These are phyloP conservation scores for Teratosphaeriaceae sp. DNA, from an alignment of 2,329 filamentous ascomycete species.

Conservation along the genomic window DNA sequence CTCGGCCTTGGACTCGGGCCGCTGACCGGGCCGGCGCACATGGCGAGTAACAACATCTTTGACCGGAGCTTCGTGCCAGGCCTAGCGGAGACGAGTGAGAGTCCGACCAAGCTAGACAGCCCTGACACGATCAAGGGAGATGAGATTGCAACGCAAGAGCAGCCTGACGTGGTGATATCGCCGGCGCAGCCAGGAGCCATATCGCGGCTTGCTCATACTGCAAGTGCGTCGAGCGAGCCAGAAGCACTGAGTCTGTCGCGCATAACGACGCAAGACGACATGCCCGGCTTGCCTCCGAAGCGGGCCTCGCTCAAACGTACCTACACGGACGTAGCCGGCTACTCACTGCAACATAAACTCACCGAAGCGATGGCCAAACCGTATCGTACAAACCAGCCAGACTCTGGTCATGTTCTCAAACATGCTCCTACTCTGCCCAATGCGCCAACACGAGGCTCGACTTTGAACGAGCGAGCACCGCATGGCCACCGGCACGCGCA, in stretches of 20 bases:
- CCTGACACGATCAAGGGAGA: conserved; percentile 7
- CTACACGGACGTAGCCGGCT: conserved; percentile 72
- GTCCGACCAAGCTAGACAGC: conserved; percentile 33
- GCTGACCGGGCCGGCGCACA: conserved; percentile 69
- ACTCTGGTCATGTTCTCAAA: conserved; percentile 29
- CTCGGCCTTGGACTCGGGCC: conserved; percentile 47
- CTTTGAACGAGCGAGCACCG: conserved; percentile 35
- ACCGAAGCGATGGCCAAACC: conserved; percentile 81
- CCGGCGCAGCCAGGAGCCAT: neutral
- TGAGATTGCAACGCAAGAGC: neutral
- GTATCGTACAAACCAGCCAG: conserved; percentile 55
- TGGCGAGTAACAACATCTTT: conserved; percentile 73
- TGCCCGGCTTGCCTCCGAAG: conserved; percentile 13
- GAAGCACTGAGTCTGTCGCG: conserved; percentile 51
- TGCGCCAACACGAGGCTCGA: conserved; percentile 27
- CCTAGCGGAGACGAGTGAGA: conserved; percentile 26
- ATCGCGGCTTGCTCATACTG: neutral
- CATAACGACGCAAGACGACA: conserved; percentile 11
- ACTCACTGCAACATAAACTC: conserved; percentile 72
- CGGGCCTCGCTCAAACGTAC: conserved; percentile 63
- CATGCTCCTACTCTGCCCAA: conserved; percentile 17
- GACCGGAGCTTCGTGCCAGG: conserved; percentile 63
- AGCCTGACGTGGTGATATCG: neutral
- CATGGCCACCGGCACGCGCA: conserved; percentile 88
- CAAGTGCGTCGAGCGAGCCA: conserved; percentile 19